Base-by-base conservation (phyloP, 768 basidiomycete species). In the Trametes maxima region DNA sequence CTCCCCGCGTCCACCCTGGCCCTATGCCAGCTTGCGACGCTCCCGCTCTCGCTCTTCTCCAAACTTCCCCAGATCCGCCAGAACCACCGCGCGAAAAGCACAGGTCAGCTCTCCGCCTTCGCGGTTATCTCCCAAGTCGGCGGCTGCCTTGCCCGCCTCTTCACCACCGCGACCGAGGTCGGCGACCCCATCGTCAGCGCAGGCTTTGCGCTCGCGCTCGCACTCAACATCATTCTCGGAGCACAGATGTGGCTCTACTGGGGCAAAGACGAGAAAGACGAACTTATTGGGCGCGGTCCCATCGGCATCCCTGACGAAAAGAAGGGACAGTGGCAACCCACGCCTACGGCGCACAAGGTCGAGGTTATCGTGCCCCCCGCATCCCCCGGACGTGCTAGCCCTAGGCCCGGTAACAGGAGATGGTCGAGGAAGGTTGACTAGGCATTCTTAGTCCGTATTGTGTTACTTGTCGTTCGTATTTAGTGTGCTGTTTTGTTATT, bases 71-170 rank as follows among this genome's bases (percentile, higher is more conserved):
- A 98, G 68, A 98, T 98, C 74, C 68, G 80, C 54, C 86, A 92
- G 67, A 99, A 97, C 78, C 73, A 84, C 57, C 83, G 83, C 46
- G 79, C 85, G 5, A 75, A 80, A 50, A 92, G 89, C 7, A 98
- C 97, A 0, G 97, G 97, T 12, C 94, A 98, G 69, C 89, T 99
- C 43, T 95, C 94, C 12, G 85, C 94, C 0, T 92, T 99, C 70
- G 94, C 95, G 24, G 93, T 98, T 39, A 76, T 92, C 68, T 83
- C 93, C 52, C 94, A 96, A 65, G 83, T 98, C 40, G 82, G 80
- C 1, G 96, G 97, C 22, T 97, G 95, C 74, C 78, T 94, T 39
- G 97, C 96, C 0, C 81, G 97, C 46, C 78, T 98, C 16, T 98
- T 95, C 80, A 99, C 97, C 7, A 98, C 94, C 13, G 82, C 87